These are phyloP conservation scores for Quercus rubra DNA, from an alignment of 306 rosid genomes.

Conservation along the genomic window DNA sequence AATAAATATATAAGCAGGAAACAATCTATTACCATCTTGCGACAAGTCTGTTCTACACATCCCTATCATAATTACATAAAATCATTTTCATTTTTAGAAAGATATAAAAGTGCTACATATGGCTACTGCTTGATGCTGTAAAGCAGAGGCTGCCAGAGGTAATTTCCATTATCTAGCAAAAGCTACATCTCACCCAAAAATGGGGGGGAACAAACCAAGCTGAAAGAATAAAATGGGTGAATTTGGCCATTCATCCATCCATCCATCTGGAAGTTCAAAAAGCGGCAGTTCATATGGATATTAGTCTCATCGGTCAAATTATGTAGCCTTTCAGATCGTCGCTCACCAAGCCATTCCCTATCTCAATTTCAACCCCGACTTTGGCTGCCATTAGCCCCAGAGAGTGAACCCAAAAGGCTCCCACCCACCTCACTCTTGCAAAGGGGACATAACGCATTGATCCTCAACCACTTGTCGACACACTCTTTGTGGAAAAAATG, in stretches of 20 bases:
- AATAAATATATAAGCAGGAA: background rate
- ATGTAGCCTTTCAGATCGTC: background rate
- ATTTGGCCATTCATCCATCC: conserved; percentile 5
- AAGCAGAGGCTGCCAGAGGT: too few relatives aligned
- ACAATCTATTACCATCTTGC: conserved; percentile 4
- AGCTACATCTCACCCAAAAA: background rate
- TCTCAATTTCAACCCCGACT: conserved; percentile 32
- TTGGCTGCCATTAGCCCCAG: conserved; percentile 46
- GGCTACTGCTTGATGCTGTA: background rate
- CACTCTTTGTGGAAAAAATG: conserved; percentile 97
- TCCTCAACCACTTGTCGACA: conserved; percentile 93
- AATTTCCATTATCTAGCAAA: too few relatives aligned
- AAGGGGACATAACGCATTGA: conserved; percentile 87
- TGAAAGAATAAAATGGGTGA: background rate
- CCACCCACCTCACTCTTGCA: conserved; percentile 83
- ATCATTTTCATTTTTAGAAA: conserved; percentile 4
- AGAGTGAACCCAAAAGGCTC: conserved; percentile 30
- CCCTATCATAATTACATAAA: conserved; percentile 12
- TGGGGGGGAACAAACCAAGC: background rate
- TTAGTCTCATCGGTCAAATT: background rate
- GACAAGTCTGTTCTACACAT: conserved; percentile 16
- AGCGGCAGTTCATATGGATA: background rate
- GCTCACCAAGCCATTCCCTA: conserved; percentile 27
- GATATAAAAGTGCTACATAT: conserved; percentile 11
- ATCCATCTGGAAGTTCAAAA: background rate